A percentile compares a stretch with the other conserved stretches of the same genome.
Conservation (phyloP, 305 asterid species). For the Rubia balearica region DNA sequence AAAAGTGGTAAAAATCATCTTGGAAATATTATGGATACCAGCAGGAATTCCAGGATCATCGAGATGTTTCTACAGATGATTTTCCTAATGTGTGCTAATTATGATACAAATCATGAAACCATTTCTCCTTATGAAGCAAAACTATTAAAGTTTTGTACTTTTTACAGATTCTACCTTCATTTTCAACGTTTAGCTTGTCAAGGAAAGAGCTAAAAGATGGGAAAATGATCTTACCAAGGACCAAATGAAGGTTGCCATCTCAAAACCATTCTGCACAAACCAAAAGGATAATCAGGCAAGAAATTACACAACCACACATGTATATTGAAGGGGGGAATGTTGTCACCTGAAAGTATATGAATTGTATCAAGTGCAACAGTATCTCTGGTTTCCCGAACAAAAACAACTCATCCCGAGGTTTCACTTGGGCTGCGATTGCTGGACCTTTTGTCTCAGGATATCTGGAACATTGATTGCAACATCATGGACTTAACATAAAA, state of each 20-base stretch:
- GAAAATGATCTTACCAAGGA: conserved; percentile 46
- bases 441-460: too few species aligned
- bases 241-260: conserved; percentile 96
- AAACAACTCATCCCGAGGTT: too few species aligned
- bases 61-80: too few species aligned
- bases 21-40: too few species aligned
- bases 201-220: not conserved
- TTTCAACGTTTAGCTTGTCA: not conserved
- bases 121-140: not conserved
- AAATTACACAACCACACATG: not conserved
- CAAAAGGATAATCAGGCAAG: not conserved
- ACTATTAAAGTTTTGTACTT: not conserved
- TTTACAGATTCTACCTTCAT: too few species aligned
- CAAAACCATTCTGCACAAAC: conserved; percentile 73
- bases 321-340: not conserved
- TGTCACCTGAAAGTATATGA: conserved; percentile 81
- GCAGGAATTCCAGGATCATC: too few species aligned
- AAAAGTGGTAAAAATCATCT: too few species aligned
- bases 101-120: too few species aligned
- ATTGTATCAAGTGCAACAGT: conserved; percentile 68
- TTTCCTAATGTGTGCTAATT: too few species aligned
- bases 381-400: conserved; percentile 93
- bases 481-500: too few species aligned
- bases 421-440: too few species aligned
- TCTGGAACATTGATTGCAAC: too few species aligned